Percentiles rank a stretch among this genome's conserved stretches.
Evolutionary conservation across 352 stramenopile genomes (phyloP).

Genomic region (Vaucheria bursata): DNA sequence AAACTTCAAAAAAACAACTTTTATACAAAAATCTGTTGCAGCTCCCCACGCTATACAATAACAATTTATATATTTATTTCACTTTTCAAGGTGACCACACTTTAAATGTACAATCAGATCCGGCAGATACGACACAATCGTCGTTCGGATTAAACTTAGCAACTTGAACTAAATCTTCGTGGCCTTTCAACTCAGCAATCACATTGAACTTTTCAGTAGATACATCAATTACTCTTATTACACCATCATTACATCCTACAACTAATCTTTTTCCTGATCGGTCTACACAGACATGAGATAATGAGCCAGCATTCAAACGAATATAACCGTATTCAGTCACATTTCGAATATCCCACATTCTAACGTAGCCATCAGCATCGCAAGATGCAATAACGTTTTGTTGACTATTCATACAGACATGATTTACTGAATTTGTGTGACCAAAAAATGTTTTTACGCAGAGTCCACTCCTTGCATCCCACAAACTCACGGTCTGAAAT

Average conservation of each 20-base stretch:
- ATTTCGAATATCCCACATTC: constrained; percentile 88
- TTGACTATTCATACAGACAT: constrained; percentile 61
- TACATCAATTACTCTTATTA: constrained; percentile 74
- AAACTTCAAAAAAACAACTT: too few species aligned
- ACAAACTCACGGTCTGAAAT: constrained; percentile 74
- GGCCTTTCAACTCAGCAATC: constrained; percentile 67
- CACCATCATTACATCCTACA: constrained; percentile 75
- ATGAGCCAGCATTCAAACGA: constrained; percentile 68
- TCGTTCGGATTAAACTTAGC: constrained; percentile 76
- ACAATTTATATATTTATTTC: too few species aligned
- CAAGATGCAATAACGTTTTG: constrained; percentile 77
- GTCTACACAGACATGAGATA: constrained; percentile 81
- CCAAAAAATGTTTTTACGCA: constrained; percentile 76
- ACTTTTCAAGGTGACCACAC: too few species aligned
- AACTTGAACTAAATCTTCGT: constrained; percentile 83
- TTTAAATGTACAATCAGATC: constrained; percentile 81
- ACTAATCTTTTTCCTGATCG: constrained; percentile 68
- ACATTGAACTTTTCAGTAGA: constrained; percentile 50
- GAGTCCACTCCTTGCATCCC: constrained; percentile 60
- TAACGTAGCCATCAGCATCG: constrained; percentile 83
- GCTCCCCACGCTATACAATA: too few species aligned
- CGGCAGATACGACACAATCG: constrained; percentile 74
- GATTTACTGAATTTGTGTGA: constrained; percentile 84
- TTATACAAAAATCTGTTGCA: too few species aligned
- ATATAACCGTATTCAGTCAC: constrained; percentile 75